Conservation (phyloP, 306 rosid species). For the Fagus sylvatica region DNA sequence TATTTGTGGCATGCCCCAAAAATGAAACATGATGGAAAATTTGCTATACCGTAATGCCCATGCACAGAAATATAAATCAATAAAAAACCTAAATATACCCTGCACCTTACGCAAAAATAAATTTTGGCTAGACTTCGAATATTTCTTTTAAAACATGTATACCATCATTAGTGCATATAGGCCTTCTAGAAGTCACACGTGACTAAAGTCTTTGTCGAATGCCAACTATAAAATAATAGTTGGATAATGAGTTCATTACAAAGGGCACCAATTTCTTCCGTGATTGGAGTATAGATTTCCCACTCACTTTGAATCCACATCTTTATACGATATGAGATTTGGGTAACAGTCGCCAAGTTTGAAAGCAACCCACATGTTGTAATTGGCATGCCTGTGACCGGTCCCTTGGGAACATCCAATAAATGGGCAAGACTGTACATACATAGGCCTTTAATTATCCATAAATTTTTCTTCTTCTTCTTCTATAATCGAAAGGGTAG, state of each 20-base stretch:
- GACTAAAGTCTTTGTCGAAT: background rate
- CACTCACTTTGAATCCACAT: constrained; percentile 4
- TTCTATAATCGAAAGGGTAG: too few relatives aligned
- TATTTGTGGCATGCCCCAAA: too few relatives aligned
- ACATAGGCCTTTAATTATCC: too few relatives aligned
- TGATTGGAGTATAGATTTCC: constrained; percentile 3
- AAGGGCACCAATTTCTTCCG: constrained; percentile 12
- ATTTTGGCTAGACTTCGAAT: background rate
- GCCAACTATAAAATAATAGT: background rate
- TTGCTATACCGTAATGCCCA: too few relatives aligned
- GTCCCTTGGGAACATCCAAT: background rate
- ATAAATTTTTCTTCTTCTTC: too few relatives aligned
- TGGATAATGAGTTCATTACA: constrained; percentile 1
- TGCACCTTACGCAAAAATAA: background rate
- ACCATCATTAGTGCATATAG: background rate
- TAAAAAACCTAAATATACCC: background rate
- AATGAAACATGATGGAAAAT: too few relatives aligned
- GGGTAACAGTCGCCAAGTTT: background rate
- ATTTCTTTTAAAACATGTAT: background rate
- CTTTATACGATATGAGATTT: background rate
- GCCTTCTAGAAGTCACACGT: background rate
- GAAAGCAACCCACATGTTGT: constrained; percentile 1
- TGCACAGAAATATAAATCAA: background rate
- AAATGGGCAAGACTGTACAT: too few relatives aligned
- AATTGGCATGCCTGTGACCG: background rate